These are phyloP conservation scores for Artemisia tridentata DNA, from an alignment of 129 eudicot genomes.

Conservation along the genomic window DNA sequence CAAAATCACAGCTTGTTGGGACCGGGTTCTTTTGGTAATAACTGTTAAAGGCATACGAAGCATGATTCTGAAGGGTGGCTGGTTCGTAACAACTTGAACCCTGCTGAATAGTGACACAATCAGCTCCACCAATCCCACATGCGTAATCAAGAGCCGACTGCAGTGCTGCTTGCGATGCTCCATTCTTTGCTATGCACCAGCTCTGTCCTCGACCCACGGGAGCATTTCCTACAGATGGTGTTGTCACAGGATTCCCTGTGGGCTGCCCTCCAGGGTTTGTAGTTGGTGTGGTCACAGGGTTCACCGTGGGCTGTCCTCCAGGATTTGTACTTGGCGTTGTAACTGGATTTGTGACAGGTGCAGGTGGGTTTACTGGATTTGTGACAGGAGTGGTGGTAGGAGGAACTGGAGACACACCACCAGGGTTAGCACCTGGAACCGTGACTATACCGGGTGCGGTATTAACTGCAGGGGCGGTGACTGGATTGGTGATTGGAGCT, in stretches of 20 bases:
- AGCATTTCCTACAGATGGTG: constrained; percentile 41
- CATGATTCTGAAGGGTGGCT: constrained; percentile 66
- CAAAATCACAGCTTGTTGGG: constrained; percentile 87
- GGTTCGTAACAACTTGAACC: constrained; percentile 84
- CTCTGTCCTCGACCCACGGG: constrained; percentile 56
- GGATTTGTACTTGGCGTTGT: constrained; percentile 47
- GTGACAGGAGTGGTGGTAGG: constrained; percentile 31
- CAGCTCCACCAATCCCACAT: constrained; percentile 90
- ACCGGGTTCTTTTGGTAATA: constrained; percentile 82
- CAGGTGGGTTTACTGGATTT: constrained; percentile 34
- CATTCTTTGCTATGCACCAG: constrained; percentile 91
- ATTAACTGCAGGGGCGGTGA: constrained; percentile 33
- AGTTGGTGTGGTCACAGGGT: constrained; percentile 51
- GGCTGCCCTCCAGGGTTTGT: constrained; percentile 40
- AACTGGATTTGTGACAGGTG: constrained; percentile 46
- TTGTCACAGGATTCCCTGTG: constrained; percentile 35
- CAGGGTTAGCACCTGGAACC: constrained; percentile 52
- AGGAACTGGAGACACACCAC: constrained; percentile 36
- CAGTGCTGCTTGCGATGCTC: constrained; percentile 49
- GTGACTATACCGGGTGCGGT: constrained; percentile 55
- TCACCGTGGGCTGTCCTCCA: constrained; percentile 30
- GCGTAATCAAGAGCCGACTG: constrained; percentile 91
- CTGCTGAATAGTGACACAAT: constrained; percentile 77
- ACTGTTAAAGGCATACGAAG: constrained; percentile 86
- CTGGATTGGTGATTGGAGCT: constrained; percentile 49